Percentiles rank a stretch among this genome's conserved stretches.
Conservation (phyloP, 805 yeast species). For the Metschnikowia borealis region DNA sequence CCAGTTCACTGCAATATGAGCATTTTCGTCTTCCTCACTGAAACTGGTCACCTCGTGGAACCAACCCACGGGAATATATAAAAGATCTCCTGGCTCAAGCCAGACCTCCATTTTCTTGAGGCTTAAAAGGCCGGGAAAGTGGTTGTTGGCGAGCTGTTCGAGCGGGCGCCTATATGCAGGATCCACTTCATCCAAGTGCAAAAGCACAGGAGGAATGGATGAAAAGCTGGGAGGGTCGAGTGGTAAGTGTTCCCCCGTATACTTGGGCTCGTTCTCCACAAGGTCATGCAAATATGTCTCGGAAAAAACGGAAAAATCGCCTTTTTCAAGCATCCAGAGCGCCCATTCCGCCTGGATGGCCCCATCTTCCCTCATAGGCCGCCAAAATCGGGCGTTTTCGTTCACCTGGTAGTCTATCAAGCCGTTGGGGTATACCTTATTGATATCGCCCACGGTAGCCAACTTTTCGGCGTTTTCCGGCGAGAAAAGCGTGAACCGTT, state of each 20-base stretch:
- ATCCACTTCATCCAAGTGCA: conserved; percentile 54
- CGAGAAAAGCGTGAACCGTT: conserved; percentile 62
- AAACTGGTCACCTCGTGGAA: conserved; percentile 75
- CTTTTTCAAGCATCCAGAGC: conserved; percentile 36
- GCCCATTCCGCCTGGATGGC: conserved; percentile 50
- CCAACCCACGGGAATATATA: conserved; percentile 76
- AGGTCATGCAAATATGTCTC: conserved; percentile 3
- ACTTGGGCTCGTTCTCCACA: conserved; percentile 11
- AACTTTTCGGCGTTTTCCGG: conserved; percentile 59
- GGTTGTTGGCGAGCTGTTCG: conserved; percentile 29
- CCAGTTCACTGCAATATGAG: conserved; percentile 66
- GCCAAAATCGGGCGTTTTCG: conserved; percentile 60
- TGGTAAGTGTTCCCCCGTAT: not conserved
- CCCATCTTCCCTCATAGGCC: conserved; percentile 57
- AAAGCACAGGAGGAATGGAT: conserved; percentile 55
- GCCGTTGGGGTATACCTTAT: conserved; percentile 53
- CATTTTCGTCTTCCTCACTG: conserved; percentile 31
- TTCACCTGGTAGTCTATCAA: conserved; percentile 59
- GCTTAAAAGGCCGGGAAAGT: conserved; percentile 47
- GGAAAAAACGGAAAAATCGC: conserved; percentile 15
- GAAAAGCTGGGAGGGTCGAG: conserved; percentile 70
- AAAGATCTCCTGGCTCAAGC: conserved; percentile 59
- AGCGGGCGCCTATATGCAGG: conserved; percentile 24
- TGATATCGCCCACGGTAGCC: conserved; percentile 62
- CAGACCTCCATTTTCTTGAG: conserved; percentile 44